These are phyloP conservation scores for Penstemon barbatus DNA, from an alignment of 257 asterid genomes.

Conservation along the genomic window DNA sequence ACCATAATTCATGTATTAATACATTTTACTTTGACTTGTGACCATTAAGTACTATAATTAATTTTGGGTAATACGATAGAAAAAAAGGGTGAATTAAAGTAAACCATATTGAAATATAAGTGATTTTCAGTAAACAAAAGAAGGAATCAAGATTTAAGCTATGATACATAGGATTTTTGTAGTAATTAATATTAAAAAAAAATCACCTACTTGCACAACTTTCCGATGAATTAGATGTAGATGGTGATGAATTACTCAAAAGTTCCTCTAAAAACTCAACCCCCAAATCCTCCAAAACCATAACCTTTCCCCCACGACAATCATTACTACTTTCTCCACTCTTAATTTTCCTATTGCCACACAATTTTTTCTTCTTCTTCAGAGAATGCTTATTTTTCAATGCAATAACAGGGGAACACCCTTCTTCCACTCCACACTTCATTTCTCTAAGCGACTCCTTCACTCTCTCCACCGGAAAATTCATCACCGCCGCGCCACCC, in stretches of 20 bases:
- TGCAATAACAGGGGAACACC: slow-evolving; percentile 79
- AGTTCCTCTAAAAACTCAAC: slow-evolving; percentile 60
- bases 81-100: too few species aligned
- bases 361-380: slow-evolving; percentile 41
- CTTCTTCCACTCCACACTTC: slow-evolving; percentile 52
- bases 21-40: too few species aligned
- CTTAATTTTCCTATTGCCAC: slow-evolving; percentile 22
- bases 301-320: slow-evolving; percentile 31
- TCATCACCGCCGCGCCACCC: slow-evolving; percentile 69
- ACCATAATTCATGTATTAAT: too few species aligned
- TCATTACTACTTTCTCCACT: background rate
- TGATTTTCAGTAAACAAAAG: slow-evolving; percentile 3
- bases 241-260: slow-evolving; percentile 43
- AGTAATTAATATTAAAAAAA: background rate
- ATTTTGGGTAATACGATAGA: too few species aligned
- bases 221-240: slow-evolving; percentile 19
- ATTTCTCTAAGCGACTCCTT: slow-evolving; percentile 55
- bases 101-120: background rate
- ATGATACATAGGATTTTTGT: too few species aligned
- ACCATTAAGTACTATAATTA: too few species aligned
- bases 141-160: background rate
- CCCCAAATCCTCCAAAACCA: slow-evolving; percentile 85
- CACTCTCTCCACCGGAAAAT: slow-evolving; percentile 71
- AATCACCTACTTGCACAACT: slow-evolving; percentile 34
- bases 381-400: slow-evolving; percentile 59